These are phyloP conservation scores for Glarea lozoyensis DNA, from an alignment of 495 filamentous ascomycete species.

Conservation along the genomic window DNA sequence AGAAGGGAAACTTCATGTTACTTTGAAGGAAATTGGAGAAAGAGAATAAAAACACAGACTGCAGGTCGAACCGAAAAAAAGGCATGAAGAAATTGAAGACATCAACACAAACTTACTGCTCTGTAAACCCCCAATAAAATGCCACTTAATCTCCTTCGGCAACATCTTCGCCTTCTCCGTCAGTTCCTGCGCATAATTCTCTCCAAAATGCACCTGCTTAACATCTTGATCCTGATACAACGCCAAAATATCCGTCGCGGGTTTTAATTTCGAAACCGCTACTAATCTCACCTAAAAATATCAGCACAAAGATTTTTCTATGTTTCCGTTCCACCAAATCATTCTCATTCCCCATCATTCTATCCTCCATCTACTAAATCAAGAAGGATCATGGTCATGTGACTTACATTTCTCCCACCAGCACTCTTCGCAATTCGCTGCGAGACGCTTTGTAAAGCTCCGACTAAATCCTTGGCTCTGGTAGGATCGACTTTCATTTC, in stretches of 20 bases:
- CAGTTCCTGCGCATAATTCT: constrained; percentile 95
- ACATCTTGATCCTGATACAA: constrained; percentile 52
- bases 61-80: no score
- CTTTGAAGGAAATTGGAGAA: no score
- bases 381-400: not conserved
- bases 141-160: constrained; percentile 75
- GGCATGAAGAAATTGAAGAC: not conserved
- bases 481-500: constrained; percentile 45
- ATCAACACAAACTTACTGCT: constrained; percentile 30
- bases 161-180: constrained; percentile 73
- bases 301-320: no score
- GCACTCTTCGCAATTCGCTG: constrained; percentile 35
- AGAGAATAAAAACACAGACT: no score
- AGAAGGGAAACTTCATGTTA: no score
- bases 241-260: constrained; percentile 76
- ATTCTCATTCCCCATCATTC: no score
- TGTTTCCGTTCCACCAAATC: no score
- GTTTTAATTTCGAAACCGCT: constrained; percentile 91
- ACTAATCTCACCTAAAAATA: constrained; percentile 77
- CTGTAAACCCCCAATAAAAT: constrained; percentile 91
- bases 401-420: constrained; percentile 31
- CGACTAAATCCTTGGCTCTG: constrained; percentile 37
- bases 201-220: constrained; percentile 76
- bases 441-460: constrained; percentile 36
- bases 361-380: no score